Percentiles rank a stretch among this genome's conserved stretches.
phyloP scores from a whole-genome alignment of 225 moss, liverwort and hornwort species.

The Marchantia polymorpha region DNA sequence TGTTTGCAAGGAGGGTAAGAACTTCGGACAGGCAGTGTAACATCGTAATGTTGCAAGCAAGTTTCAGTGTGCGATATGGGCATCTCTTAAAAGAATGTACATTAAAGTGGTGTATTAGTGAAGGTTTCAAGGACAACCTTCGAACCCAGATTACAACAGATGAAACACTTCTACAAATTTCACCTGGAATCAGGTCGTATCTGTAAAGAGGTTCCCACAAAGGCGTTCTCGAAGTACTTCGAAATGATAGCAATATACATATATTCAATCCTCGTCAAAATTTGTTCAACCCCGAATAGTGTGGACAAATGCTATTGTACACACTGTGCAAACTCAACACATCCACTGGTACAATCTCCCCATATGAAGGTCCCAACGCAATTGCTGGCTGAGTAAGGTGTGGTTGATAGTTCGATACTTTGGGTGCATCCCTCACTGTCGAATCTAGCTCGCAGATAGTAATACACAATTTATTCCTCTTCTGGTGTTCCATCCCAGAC shows the following conservation, averaged over 20 bases:
- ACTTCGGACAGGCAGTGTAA: background rate
- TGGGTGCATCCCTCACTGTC: background rate
- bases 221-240: background rate
- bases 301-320: background rate
- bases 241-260: background rate
- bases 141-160: background rate
- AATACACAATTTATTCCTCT: background rate
- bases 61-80: background rate
- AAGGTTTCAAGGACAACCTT: conserved; percentile 8
- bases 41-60: background rate
- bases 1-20: background rate
- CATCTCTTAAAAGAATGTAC: conserved; percentile 3
- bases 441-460: background rate
- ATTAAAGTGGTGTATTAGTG: background rate
- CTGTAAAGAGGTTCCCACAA: background rate
- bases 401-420: background rate
- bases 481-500: conserved; percentile 30
- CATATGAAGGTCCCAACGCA: background rate
- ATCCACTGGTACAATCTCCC: background rate
- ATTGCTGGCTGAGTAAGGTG: background rate
- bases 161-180: conserved; percentile 3
- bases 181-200: conserved; percentile 7
- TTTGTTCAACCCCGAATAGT: conserved; percentile 12
- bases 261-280: conserved; percentile 11
- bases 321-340: background rate